Evolutionary conservation across 352 stramenopile genomes (phyloP), one percentile per base, ranked within the genome.

Genomic region (Phytophthora quininea): DNA sequence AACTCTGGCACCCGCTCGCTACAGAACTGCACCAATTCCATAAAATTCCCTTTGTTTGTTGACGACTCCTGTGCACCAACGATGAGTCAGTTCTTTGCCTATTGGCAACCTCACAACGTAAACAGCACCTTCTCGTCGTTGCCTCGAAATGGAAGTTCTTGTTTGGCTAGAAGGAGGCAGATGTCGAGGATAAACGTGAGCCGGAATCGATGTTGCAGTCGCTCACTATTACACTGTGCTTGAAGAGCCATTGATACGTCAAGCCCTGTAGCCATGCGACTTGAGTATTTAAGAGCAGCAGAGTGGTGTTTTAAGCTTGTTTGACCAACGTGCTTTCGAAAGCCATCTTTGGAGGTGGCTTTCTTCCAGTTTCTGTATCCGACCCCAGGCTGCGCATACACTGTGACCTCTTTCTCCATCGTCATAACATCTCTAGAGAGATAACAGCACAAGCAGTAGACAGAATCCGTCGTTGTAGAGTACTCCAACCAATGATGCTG

Each of bases 21-120:
- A 29, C 35, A 54, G 7, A 62, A 62, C 2, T 48, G 30, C 29
- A 62, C n/a, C 29, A 62, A 15, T 10, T 62, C 54, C 29, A 62
- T 11, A 14, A 62, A 62, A 12, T 62, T 62, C 14, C 54, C 54
- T 47, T 56, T 55, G 12, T 63, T 40, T 11, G 6, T 11, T 6
- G 35, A 40, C 10, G 35, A 11, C 6, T 40, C 35, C 35, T 40
- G 35, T 11, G 10, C 6, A 40, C 0, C 35, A 40, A 40, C 6
- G 10, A 11, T 40, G 35, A 40, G 6, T 40, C 6, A 1, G 10
- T 40, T 40, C 6, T 40, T 40, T 11, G 35, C 6, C 10, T 40
- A 11, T 11, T 11, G 6, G 10, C 6, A 40, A 40, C 6, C 10
- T 40, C 35, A 40, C 6, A 40, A 11, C 6, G 10, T 40, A 40